These are phyloP conservation scores for Candida tropicalis DNA, from an alignment of 1,139 yeast genomes.

Conservation along the genomic window DNA sequence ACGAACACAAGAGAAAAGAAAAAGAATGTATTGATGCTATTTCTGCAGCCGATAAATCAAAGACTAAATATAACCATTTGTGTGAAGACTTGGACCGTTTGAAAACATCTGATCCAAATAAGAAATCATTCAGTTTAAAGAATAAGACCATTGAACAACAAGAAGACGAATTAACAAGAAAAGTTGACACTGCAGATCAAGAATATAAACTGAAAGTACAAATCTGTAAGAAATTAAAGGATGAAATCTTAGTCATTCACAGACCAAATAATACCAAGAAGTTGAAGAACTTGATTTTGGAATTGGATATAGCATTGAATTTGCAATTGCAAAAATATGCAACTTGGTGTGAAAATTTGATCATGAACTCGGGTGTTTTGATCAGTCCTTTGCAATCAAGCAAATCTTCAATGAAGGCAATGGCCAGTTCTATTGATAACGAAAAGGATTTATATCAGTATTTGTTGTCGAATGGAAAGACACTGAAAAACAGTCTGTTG, in stretches of 20 bases:
- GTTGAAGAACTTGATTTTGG: conserved; percentile 76
- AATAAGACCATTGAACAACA: conserved; percentile 84
- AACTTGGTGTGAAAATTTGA: conserved; percentile 79
- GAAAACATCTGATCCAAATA: conserved; percentile 79
- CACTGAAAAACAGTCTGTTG: conserved; percentile 35
- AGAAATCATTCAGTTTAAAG: conserved; percentile 77
- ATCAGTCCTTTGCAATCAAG: conserved; percentile 66
- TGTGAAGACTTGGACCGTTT: conserved; percentile 88
- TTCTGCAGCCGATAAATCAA: conserved; percentile 84
- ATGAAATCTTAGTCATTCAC: conserved; percentile 67
- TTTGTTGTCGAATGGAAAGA: conserved; percentile 51
- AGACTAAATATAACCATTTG: conserved; percentile 72
- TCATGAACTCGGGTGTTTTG: conserved; percentile 83
- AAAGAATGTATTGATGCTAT: conserved; percentile 85
- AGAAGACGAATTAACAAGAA: conserved; percentile 83
- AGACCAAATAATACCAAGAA: conserved; percentile 79
- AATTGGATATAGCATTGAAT: conserved; percentile 85
- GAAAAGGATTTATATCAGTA: conserved; percentile 80
- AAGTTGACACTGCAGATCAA: conserved; percentile 80
- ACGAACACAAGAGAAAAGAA: conserved; percentile 78
- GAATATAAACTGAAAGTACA: conserved; percentile 82
- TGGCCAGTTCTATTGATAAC: conserved; percentile 78
- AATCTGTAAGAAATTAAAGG: conserved; percentile 71
- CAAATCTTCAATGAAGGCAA: conserved; percentile 68
- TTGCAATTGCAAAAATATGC: conserved; percentile 88